Base-by-base conservation (phyloP, 129 eudicot genomes). In the Escallonia rubra region DNA sequence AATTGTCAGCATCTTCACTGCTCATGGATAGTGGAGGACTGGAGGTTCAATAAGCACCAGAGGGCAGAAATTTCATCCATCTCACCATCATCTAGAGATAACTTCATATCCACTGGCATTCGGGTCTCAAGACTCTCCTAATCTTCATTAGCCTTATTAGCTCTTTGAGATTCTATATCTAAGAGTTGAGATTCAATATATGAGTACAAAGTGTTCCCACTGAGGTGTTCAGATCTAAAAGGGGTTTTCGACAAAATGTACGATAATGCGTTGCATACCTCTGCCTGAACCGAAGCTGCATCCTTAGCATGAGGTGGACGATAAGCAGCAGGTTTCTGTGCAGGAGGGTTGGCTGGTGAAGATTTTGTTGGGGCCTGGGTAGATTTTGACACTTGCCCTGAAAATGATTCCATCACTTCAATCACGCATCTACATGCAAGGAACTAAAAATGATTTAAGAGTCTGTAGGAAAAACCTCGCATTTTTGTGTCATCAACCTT, bases 231-330 rank as follows among this genome's bases (percentile, higher is more conserved):
- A 40, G 39, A 13, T 38, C 40, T 10, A 15, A 6, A 34, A 64
- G n/a, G 58, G n/a, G 23, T 15, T 13, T 12, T 61, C 15, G 42
- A 46, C 50, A 46, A 46, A 46, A 3, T 50, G 12, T 11, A 11
- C 12, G 12, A 52, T 8, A 7, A 52, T 52, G 57, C 12, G 4
- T 3, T 8, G 42, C 8, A 51, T 82, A 93, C 96, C 99, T 93
- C 95, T 56, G 92, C 92, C 79, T 93, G 89, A 69, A 84, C 76
- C 43, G 85, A 74, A 69, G 91, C 96, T 64, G 95, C 95, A 44
- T 79, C 82, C 83, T 93, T 93, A 51, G 99, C 96, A 73, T 84
- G 95, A 74, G 99, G 99, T 39, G 99, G 96, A 59, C 88, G 89
- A 84, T 93, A 93, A 72, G 93, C 96, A 69, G 90, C 83, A 51